phyloP scores from a whole-genome alignment of 2,329 filamentous ascomycete species.

The Xylaria arbuscula region DNA sequence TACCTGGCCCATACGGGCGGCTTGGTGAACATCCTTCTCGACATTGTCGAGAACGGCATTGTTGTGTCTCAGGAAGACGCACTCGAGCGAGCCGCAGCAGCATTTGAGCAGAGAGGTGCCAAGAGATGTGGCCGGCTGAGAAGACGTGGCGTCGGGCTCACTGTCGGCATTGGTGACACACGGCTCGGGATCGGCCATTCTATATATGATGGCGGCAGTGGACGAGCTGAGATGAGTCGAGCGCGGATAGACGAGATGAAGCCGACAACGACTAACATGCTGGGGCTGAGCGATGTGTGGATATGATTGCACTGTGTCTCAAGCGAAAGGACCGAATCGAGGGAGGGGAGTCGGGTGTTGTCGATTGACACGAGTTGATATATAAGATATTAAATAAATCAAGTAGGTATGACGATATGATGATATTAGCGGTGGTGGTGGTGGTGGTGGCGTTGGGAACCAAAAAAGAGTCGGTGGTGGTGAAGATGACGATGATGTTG shows the following conservation, averaged over 20 bases:
- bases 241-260: slow-evolving; percentile 15
- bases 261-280: slow-evolving; percentile 29
- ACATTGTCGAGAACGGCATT: slow-evolving; percentile 80
- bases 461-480: neutral
- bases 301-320: slow-evolving; percentile 16
- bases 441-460: neutral
- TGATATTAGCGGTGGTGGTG: neutral
- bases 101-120: slow-evolving; percentile 65
- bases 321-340: neutral
- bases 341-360: neutral
- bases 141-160: slow-evolving; percentile 24
- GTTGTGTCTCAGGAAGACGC: slow-evolving; percentile 84
- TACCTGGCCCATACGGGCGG: slow-evolving; percentile 93
- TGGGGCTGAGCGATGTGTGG: neutral
- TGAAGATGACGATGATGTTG: neutral
- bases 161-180: slow-evolving; percentile 16
- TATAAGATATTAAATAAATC: too few species aligned
- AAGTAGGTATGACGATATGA: neutral
- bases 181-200: slow-evolving; percentile 34
- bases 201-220: slow-evolving; percentile 22
- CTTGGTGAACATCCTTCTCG: slow-evolving; percentile 87
- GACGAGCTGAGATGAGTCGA: slow-evolving; percentile 25
- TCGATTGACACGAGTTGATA: too few species aligned
- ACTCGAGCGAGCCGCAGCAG: slow-evolving; percentile 87
- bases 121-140: slow-evolving; percentile 33